Base-by-base conservation (phyloP, 2,329 filamentous ascomycete species). In the Tympanopsis confertula region DNA sequence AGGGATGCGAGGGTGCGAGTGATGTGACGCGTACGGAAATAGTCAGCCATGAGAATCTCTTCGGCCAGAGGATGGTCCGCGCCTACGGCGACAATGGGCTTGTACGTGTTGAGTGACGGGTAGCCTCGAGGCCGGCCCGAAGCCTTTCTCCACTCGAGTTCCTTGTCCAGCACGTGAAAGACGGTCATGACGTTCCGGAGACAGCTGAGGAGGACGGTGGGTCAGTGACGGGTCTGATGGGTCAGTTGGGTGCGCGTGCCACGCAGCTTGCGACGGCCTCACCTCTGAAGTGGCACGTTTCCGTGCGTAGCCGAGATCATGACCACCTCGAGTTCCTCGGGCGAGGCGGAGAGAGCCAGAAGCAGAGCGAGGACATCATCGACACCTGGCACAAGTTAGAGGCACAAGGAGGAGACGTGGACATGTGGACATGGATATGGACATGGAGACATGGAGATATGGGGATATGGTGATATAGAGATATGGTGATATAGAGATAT, bases 261-360 rank as follows among this genome's bases (percentile, higher is more conserved):
- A 22, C 26, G 19, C 4, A 13, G 20, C n/a, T 15, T 22, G 13
- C 19, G 18, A 15, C 24, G 18, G 13, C 7, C 62, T 42, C 57
- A 86, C 83, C 78, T 88, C 44, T 87, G 71, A 13, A 94, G 76
- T 47, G 88, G 78, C 17, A 96, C 85, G 54, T 98, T 98, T 40
- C 91, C 91, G 57, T 91, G 95, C 1, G 88, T 94, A 42, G 95
- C 71, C 1, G 87, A 94, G 40, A 98, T 69, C 58, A 96, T 71
- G 35, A 84, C 59, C 24, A 96, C 67, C 56, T 96, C 86, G 17
- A 96, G 68, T 53, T 96, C 89, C 47, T 94, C 83, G 0, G 82
- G 73, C 18, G 74, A 77, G 22, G 86, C 79, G 38, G 86, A 82
- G 42, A 96, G 74, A 3, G 91, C 88, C 37, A 96, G 69, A 22